Base-by-base conservation (phyloP, 768 basidiomycete species). In the Mycena galericulata region DNA sequence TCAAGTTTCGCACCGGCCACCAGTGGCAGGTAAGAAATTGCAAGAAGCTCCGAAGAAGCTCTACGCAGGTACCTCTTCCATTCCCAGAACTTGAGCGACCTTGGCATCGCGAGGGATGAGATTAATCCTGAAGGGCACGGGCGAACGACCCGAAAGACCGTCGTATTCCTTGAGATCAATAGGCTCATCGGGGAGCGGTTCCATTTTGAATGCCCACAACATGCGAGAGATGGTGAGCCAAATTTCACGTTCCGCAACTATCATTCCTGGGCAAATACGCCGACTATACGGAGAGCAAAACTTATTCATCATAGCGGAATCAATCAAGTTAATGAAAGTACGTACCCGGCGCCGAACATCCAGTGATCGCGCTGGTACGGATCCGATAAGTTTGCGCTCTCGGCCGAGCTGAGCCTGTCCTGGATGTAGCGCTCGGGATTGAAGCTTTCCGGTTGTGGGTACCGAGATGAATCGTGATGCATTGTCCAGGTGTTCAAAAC, bases 331-430 rank as follows among this genome's bases (percentile, higher is more conserved):
- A 10, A 0, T 12, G 27, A 12, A 26, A 24, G 38, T 29, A 74
- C 79, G 30, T 69, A 87, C 85, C 85, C 86, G 1, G 75, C 84
- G 18, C 86, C 86, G 58, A 85, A 87, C 73, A 80, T 80, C 86
- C 86, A 87, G 62, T 87, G 84, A 66, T 87, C 86, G 40, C 85
- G 81, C 56, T 87, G 77, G 68, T 77, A 77, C 10, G 84, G 77
- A 65, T 86, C 77, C 2, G 79, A 49, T 26, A 82, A 72, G 41
- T 84, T 83, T 18, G 83, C 82, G 3, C 84, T 85, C 60, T 86
- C 84, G 1, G 82, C 80, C 22, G 79, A 80, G 20, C 77, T 74
- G 11, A 77, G 77, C 0, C 67, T 64, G 65, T 87, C 84, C 24
- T 77, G 74, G 36, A 86, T 65, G 72, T 82, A 87, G 3, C 86